phyloP scores from a whole-genome alignment of 345 rosid genomes.

The Pugionium dolabratum region DNA sequence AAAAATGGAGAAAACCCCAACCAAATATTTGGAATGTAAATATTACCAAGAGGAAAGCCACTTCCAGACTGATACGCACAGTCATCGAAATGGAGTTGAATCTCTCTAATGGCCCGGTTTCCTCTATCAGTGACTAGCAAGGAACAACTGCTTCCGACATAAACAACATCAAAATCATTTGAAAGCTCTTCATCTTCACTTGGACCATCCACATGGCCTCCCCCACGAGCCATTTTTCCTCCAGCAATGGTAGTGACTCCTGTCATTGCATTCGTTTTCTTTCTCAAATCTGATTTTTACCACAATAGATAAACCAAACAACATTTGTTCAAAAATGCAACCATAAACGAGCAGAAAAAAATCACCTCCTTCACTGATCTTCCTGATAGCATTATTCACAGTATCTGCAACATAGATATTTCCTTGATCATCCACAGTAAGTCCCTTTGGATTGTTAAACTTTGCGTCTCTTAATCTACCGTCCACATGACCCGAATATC shows the following conservation, averaged over 20 bases:
- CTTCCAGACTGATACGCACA: constrained; percentile 93
- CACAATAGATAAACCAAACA: constrained; percentile 9
- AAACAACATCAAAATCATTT: constrained; percentile 89
- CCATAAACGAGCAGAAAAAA: neutral
- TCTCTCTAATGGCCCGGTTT: constrained; percentile 89
- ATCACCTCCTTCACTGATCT: constrained; percentile 81
- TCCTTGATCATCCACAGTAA: constrained; percentile 87
- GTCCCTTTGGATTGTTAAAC: constrained; percentile 90
- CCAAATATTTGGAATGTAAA: neutral
- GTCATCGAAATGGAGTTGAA: constrained; percentile 94
- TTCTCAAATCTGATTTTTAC: constrained; percentile 6
- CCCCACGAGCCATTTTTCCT: constrained; percentile 75
- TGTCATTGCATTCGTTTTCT: constrained; percentile 35
- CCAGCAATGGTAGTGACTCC: constrained; percentile 96
- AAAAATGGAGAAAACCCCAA: constrained; percentile 1
- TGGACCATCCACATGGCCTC: constrained; percentile 95
- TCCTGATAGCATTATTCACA: constrained; percentile 84
- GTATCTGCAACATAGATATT: constrained; percentile 91
- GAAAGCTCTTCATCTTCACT: constrained; percentile 95
- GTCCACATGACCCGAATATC: constrained; percentile 85
- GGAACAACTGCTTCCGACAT: constrained; percentile 94
- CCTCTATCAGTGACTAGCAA: constrained; percentile 91
- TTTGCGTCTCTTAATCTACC: constrained; percentile 83
- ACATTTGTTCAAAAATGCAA: constrained; percentile 6
- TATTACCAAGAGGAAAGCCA: constrained; percentile 85